Base-by-base conservation (phyloP, 1,139 yeast species). In the Yamadazyma sp. region DNA sequence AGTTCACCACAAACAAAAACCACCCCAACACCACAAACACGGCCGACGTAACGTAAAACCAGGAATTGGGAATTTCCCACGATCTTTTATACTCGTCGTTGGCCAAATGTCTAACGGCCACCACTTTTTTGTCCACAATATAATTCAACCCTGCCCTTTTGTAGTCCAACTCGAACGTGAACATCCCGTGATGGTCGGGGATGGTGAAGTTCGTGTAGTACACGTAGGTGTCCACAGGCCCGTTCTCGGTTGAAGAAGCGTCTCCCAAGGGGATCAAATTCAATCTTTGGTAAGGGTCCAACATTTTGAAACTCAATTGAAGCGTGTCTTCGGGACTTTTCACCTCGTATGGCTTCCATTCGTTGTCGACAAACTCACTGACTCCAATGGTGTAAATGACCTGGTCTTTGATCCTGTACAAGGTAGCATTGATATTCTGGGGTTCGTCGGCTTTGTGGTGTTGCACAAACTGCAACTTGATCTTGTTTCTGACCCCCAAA, bases 181-280 rank as follows among this genome's bases (percentile, higher is more conserved):
- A 94, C 78, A 92, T 86, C 42, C 99, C 99, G 59, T 92, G 96
- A 57, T 91, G 97, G 61, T 92, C 98, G 17, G 98, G 98, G 36
- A 89, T 66, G 40, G 76, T 75, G 63, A 94, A 88, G 44, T 66
- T 61, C 32, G 60, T 66, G 42, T 40, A 61, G 52, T 67, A 72
- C 22, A 59, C 58, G 45, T 47, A 64, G 17, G 66, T 48, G 36
- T 75, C 75, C 20, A 69, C 67, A 2, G 76, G 48, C 11, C 53
- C 54, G 33, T 49, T 37, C 23, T 74, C 72, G 1, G 70, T 59
- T 17, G 64, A 61, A 39, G 66, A 62, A 34, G 54, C 66, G 11
- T 67, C 63, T n/a, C 77, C 77, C 39, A 66, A 59, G 16, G 75
- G 68, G 28, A 58, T 48, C 57, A 85, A 64, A 49, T 75, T 81